Conservation (phyloP, 2,329 filamentous ascomycete species). For the Colletotrichum siamense region DNA sequence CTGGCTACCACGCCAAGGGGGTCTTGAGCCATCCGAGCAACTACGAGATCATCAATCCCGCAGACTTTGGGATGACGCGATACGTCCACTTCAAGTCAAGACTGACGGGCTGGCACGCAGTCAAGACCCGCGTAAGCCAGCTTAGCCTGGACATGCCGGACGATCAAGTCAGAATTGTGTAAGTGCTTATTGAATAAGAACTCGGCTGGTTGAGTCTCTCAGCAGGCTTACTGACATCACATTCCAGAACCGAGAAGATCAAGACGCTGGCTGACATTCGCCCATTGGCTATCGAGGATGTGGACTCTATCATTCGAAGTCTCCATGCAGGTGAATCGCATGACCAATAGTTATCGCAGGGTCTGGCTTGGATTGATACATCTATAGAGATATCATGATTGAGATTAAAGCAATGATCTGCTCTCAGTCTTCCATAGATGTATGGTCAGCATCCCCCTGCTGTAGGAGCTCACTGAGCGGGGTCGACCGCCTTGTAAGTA, state of each 20-base stretch:
- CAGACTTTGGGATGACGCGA: slow-evolving; percentile 82
- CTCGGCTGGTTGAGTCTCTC: rapidly evolving
- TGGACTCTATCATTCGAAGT: slow-evolving; percentile 84
- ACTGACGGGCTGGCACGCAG: slow-evolving; percentile 91
- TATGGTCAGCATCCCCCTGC: not conserved
- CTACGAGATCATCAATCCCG: slow-evolving; percentile 83
- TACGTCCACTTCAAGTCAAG: slow-evolving; percentile 87
- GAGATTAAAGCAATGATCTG: rapidly evolving
- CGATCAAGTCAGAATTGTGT: slow-evolving; percentile 71
- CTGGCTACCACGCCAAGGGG: slow-evolving; percentile 83
- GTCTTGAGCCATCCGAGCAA: slow-evolving; percentile 83
- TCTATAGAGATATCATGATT: rapidly evolving
- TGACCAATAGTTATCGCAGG: not conserved
- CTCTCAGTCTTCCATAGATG: not conserved
- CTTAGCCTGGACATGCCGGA: slow-evolving; percentile 81
- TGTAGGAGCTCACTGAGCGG: not conserved
- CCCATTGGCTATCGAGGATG: slow-evolving; percentile 86
- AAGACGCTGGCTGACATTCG: slow-evolving; percentile 88
- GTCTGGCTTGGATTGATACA: not conserved
- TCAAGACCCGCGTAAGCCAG: slow-evolving; percentile 88
- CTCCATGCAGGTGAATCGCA: slow-evolving; percentile 58
- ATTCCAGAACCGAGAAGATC: slow-evolving; percentile 76
- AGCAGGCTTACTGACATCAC: not conserved
- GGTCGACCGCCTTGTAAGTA: not conserved
- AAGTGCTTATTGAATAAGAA: rapidly evolving